Percentiles rank a stretch among this genome's conserved stretches.
Conservation (phyloP, 1,284 basidiomycete species). For the Ganoderma multipileum region DNA sequence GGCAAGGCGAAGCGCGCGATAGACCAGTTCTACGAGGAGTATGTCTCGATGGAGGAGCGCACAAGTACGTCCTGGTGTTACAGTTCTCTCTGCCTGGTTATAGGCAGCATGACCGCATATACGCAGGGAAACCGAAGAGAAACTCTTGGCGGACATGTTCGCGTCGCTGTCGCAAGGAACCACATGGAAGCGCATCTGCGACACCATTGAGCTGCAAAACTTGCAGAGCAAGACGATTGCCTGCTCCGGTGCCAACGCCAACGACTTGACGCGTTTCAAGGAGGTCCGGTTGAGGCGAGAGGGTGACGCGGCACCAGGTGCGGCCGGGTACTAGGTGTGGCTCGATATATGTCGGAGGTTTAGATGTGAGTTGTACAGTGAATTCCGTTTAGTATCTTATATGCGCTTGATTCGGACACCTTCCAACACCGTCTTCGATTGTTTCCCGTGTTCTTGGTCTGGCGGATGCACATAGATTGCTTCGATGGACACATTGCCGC, state of each 20-base stretch:
- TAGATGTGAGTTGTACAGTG: conserved; percentile 11
- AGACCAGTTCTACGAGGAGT: conserved; percentile 96
- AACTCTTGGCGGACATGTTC: conserved; percentile 77
- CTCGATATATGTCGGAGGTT: neutral
- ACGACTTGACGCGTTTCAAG: conserved; percentile 91
- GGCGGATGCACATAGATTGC: neutral
- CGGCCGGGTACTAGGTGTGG: conserved; percentile 77
- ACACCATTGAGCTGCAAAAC: conserved; percentile 90
- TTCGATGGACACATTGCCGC: neutral
- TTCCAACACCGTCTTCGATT: neutral
- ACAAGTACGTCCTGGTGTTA: conserved; percentile 76
- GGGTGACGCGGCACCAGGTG: conserved; percentile 90
- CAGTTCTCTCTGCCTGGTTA: neutral
- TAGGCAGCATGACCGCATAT: neutral
- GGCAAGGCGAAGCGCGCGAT: conserved; percentile 91
- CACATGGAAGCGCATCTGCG: conserved; percentile 95
- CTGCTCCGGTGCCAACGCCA: conserved; percentile 86
- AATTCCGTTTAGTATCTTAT: conserved; percentile 10
- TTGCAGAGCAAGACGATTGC: conserved; percentile 97
- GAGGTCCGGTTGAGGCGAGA: conserved; percentile 90
- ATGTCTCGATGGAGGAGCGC: conserved; percentile 91
- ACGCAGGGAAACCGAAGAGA: conserved; percentile 85
- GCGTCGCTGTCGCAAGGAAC: conserved; percentile 89
- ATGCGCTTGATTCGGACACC: neutral
- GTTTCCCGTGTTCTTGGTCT: neutral